A percentile compares a stretch with the other conserved stretches of the same genome.
These are phyloP conservation scores for Liquidambar formosana DNA, from an alignment of 164 flowering plant species.

Conservation along the genomic window DNA sequence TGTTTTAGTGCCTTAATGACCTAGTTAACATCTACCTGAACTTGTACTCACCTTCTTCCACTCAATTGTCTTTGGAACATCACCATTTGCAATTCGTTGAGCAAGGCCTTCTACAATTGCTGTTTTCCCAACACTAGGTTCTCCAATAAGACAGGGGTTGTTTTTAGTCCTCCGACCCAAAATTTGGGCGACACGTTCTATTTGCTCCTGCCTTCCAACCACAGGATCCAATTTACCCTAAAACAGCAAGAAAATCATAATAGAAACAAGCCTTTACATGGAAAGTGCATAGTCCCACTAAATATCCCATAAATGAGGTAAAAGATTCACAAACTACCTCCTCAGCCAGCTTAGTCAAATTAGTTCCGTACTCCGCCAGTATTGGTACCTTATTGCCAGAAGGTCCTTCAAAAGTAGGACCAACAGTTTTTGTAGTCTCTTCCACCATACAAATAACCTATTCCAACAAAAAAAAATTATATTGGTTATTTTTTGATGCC, in stretches of 20 bases:
- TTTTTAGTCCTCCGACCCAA: conserved; percentile 95
- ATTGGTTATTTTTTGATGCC: not conserved
- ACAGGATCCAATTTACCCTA: conserved; percentile 98
- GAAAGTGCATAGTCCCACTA: not conserved
- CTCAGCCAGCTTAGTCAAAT: conserved; percentile 89
- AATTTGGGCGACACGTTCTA: conserved; percentile 93
- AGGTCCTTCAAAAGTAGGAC: conserved; percentile 67
- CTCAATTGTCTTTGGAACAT: conserved; percentile 95
- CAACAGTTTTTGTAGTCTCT: conserved; percentile 69
- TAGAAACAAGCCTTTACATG: not conserved
- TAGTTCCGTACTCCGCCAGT: conserved; percentile 80
- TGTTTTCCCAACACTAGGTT: conserved; percentile 98
- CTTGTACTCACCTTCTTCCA: conserved; percentile 76
- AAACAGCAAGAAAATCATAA: conserved; percentile 4
- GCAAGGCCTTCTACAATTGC: conserved; percentile 99
- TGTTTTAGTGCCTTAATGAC: too few relatives aligned
- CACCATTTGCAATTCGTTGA: conserved; percentile 85
- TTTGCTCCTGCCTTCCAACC: conserved; percentile 88
- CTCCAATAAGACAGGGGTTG: conserved; percentile 97
- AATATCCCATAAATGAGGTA: not conserved
- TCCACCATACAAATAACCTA: conserved; percentile 94
- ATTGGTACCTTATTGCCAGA: conserved; percentile 81
- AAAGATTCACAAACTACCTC: conserved; percentile 50
- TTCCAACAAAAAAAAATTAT: conserved; percentile 8
- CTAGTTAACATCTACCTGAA: not conserved